A percentile compares a stretch with the other conserved stretches of the same genome.
phyloP scores from a whole-genome alignment of 805 yeast species.

The Kuraishia capsulata region DNA sequence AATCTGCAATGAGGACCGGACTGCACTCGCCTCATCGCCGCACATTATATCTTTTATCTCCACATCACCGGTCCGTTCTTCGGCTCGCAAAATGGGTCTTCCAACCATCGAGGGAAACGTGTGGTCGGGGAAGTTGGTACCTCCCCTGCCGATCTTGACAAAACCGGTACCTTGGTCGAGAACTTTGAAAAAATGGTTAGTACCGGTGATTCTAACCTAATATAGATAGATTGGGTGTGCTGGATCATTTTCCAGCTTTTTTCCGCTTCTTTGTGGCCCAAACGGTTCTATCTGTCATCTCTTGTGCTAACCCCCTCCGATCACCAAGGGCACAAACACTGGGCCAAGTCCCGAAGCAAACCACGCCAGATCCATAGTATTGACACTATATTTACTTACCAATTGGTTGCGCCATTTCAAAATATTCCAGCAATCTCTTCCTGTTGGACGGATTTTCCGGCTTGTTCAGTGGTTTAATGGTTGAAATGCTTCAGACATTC shows the following conservation, averaged over 20 bases:
- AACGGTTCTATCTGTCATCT: too few relatives aligned
- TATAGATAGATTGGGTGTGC: background rate
- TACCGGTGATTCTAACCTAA: background rate
- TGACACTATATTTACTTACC: constrained; percentile 12
- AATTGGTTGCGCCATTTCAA: constrained; percentile 22
- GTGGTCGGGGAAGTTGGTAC: constrained; percentile 93
- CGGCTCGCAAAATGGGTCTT: constrained; percentile 93
- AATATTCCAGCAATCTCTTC: too few relatives aligned
- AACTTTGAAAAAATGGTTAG: constrained; percentile 41
- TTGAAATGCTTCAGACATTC: too few relatives aligned
- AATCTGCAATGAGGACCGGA: constrained; percentile 81
- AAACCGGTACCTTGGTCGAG: constrained; percentile 99
- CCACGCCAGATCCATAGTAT: too few relatives aligned
- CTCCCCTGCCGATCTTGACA: constrained; percentile 94
- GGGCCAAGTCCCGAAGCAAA: too few relatives aligned
- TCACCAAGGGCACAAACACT: too few relatives aligned
- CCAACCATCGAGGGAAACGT: constrained; percentile 98
- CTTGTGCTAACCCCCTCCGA: too few relatives aligned
- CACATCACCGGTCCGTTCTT: constrained; percentile 70
- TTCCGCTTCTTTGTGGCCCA: background rate
- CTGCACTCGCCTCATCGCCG: constrained; percentile 90
- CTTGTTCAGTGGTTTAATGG: too few relatives aligned
- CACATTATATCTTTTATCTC: constrained; percentile 96
- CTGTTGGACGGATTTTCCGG: too few relatives aligned
- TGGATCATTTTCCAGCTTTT: background rate